Percentiles rank a stretch among this genome's conserved stretches.
These are phyloP conservation scores for Sporothrix brunneoviolacea DNA, from an alignment of 2,329 filamentous ascomycete genomes.

Conservation along the genomic window DNA sequence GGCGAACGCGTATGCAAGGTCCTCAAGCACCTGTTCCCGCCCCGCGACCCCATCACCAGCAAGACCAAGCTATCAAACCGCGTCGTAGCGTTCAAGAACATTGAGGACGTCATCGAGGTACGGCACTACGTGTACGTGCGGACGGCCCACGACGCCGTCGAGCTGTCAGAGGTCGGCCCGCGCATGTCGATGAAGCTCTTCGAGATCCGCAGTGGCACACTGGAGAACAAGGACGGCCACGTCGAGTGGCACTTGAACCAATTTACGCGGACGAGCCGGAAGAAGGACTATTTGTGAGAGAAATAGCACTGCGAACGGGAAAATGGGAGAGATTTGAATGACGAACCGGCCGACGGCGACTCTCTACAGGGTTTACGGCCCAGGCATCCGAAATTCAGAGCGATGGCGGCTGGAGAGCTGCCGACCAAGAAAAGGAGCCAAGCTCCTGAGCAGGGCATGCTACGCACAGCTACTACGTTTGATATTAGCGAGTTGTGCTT, in stretches of 20 bases:
- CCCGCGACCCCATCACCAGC: slow-evolving; percentile 66
- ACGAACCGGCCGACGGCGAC: too few relatives aligned
- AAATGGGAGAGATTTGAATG: not conserved
- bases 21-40: slow-evolving; percentile 89
- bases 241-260: slow-evolving; percentile 95
- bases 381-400: too few relatives aligned
- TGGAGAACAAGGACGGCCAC: slow-evolving; percentile 93
- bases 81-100: slow-evolving; percentile 90
- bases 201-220: slow-evolving; percentile 82
- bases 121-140: slow-evolving; percentile 75
- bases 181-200: slow-evolving; percentile 97
- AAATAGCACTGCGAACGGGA: not conserved
- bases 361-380: too few relatives aligned
- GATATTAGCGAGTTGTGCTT: too few relatives aligned
- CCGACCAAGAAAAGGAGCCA: too few relatives aligned
- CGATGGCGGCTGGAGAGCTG: too few relatives aligned
- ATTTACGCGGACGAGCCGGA: slow-evolving; percentile 86
- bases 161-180: slow-evolving; percentile 83
- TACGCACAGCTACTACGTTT: too few relatives aligned
- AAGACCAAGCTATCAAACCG: slow-evolving; percentile 75
- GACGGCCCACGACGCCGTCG: slow-evolving; percentile 83
- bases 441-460: too few relatives aligned
- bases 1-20: slow-evolving; percentile 82
- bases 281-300: slow-evolving; percentile 85
- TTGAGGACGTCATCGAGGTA: slow-evolving; percentile 89